Evolutionary conservation across 202 grass and related monocot species (phyloP).

Genomic region (Cymbopogon flexuosus): DNA sequence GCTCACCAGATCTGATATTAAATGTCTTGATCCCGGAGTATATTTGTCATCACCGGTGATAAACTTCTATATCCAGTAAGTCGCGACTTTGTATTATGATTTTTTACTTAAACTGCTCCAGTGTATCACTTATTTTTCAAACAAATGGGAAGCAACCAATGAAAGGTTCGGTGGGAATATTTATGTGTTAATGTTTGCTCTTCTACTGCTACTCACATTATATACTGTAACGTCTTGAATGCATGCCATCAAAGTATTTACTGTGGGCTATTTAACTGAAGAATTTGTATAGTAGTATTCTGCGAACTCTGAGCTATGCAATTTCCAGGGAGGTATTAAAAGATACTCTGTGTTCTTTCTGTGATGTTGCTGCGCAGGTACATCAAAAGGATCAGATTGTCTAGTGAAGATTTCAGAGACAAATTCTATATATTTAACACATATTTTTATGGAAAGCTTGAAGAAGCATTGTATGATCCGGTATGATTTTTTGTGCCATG

Average conservation of each 20-base stretch:
- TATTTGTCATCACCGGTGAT: conserved; percentile 88
- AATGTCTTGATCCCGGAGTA: conserved; percentile 65
- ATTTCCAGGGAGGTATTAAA: background rate
- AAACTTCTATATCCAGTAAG: conserved; percentile 92
- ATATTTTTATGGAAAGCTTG: conserved; percentile 94
- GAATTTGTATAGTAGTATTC: conserved; percentile 14
- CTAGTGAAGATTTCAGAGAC: conserved; percentile 23
- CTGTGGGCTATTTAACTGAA: background rate
- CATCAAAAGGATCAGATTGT: conserved; percentile 44
- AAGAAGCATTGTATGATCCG: conserved; percentile 56
- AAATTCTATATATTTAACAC: conserved; percentile 90
- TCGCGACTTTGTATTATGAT: background rate
- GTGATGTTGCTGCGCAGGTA: conserved; percentile 52
- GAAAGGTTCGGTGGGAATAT: background rate
- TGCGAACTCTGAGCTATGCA: conserved; percentile 14
- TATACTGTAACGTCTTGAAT: conserved; percentile 12
- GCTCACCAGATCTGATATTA: conserved; percentile 66
- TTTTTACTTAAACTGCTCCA: background rate
- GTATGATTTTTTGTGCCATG: conserved; percentile 38
- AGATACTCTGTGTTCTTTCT: background rate
- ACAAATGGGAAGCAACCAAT: background rate
- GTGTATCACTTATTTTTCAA: background rate
- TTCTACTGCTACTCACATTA: background rate
- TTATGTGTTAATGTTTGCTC: conserved; percentile 17
- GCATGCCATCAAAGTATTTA: conserved; percentile 13